Evolutionary conservation across 371 early-diverging fungal species (phyloP), one percentile per base, ranked within the genome.

Genomic region (Mortierella sp.): DNA sequence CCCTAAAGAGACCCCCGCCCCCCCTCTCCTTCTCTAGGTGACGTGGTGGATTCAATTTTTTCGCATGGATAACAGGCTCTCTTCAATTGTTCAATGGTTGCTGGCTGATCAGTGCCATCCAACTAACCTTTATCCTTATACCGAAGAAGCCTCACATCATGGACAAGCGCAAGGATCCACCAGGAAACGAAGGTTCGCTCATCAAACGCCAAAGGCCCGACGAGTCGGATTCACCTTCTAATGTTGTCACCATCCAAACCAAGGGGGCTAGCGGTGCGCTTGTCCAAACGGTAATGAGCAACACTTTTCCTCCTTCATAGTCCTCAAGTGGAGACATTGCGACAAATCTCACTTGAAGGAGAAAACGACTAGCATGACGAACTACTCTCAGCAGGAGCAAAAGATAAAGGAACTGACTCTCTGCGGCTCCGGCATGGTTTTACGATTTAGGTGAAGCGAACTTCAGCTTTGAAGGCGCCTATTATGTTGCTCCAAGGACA

Each of bases 401-500:
- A 37, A 5, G 37, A 37, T 5, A 9, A 37, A 37, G 37, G 9
- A 37, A 37, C 37, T 37, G 9, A 37, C 9, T 37, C 9, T 37
- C 9, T 37, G 14, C 53, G 21, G 21, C 21, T 28, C 37, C 37
- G 37, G 9, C 37, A 37, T 9, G 37, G 9, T 9, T 21, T 18
- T 57, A 30, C 28, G 26, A 23, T 26, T 11, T 83, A 92, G 87
- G 87, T 91, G 25, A 91, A 89, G 71, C 89, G 98, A 37, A 94
- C 96, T 2, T 97, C 97, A 1, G 89, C 89, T 7, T 85, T 98
- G 63, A 88, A 89, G 74, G 94, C 58, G 15, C 61, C 81, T n/a
- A 61, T 68, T 59, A 53, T 62, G 62, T 46, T 16, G 57, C 14
- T 83, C 43, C 81, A 92, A 87, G 94, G 95, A 60, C 79, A 77